phyloP scores from a whole-genome alignment of 208 protist species.

The Leishmania martiniquensis region DNA sequence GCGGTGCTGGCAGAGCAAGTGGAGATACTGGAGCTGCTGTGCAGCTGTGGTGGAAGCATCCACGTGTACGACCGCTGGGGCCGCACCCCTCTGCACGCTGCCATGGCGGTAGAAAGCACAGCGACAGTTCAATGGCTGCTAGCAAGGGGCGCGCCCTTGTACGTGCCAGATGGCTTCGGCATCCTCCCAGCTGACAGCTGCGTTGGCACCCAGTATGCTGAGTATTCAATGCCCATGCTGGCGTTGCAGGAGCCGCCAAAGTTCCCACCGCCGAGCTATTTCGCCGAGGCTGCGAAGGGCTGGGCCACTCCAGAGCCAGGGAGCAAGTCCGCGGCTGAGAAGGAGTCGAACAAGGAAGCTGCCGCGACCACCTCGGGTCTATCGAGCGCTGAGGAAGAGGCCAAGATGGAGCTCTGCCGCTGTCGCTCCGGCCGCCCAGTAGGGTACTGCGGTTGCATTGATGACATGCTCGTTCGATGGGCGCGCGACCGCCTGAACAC shows the following conservation, averaged over 20 bases:
- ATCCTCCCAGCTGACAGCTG: slow-evolving; percentile 43
- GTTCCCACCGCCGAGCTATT: slow-evolving; percentile 36
- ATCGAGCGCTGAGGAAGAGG: background rate
- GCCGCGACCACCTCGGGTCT: background rate
- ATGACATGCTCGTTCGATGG: slow-evolving; percentile 90
- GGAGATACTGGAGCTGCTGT: slow-evolving; percentile 69
- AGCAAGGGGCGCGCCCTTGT: slow-evolving; percentile 71
- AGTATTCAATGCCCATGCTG: slow-evolving; percentile 60
- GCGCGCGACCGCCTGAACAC: slow-evolving; percentile 65
- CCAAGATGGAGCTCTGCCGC: slow-evolving; percentile 43
- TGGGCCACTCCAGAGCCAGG: slow-evolving; percentile 19
- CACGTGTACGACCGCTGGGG: slow-evolving; percentile 91
- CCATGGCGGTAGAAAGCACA: slow-evolving; percentile 66
- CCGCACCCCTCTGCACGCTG: slow-evolving; percentile 83
- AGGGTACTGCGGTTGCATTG: slow-evolving; percentile 87
- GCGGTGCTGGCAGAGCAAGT: slow-evolving; percentile 77
- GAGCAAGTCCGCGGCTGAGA: slow-evolving; percentile 13
- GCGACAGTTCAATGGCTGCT: slow-evolving; percentile 82
- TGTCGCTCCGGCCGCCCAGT: slow-evolving; percentile 62
- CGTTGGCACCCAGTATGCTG: slow-evolving; percentile 47
- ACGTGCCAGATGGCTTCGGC: slow-evolving; percentile 66
- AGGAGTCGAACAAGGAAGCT: background rate
- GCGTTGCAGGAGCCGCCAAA: slow-evolving; percentile 47
- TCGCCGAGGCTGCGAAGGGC: slow-evolving; percentile 20
- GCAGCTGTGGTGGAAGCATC: slow-evolving; percentile 68